Conservation (phyloP, 768 basidiomycete genomes). For the Tylopilus subfusipes region DNA sequence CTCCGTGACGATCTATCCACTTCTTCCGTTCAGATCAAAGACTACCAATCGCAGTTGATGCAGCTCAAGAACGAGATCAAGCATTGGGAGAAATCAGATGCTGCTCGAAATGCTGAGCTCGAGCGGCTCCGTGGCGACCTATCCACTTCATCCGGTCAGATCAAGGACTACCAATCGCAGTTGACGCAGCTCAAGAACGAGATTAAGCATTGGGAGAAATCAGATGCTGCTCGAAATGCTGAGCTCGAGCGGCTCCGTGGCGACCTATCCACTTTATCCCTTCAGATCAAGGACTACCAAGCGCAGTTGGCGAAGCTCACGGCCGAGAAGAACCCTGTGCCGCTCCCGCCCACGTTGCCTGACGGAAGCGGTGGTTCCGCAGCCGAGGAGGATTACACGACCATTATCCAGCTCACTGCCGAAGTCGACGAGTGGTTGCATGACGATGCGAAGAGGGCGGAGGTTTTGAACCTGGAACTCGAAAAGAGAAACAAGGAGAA, state of each 20-base stretch:
- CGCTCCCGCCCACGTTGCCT: neutral
- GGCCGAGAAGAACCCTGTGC: too few relatives aligned
- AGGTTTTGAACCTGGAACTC: neutral
- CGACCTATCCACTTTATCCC: neutral
- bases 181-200: neutral
- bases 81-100: neutral
- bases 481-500: conserved; percentile 8
- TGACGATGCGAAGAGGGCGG: conserved; percentile 3
- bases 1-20: neutral
- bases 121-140: neutral
- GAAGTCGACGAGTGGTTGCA: conserved; percentile 8
- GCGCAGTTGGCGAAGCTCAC: neutral
- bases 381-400: neutral
- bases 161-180: neutral
- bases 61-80: neutral
- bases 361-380: neutral
- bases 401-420: conserved; percentile 8
- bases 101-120: neutral
- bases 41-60: neutral
- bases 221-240: neutral
- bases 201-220: neutral
- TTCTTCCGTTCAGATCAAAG: neutral
- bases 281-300: neutral
- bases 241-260: neutral
- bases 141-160: neutral